These are phyloP conservation scores for Allantophomopsis lycopodina DNA, from an alignment of 2,329 filamentous ascomycete genomes.

Conservation along the genomic window DNA sequence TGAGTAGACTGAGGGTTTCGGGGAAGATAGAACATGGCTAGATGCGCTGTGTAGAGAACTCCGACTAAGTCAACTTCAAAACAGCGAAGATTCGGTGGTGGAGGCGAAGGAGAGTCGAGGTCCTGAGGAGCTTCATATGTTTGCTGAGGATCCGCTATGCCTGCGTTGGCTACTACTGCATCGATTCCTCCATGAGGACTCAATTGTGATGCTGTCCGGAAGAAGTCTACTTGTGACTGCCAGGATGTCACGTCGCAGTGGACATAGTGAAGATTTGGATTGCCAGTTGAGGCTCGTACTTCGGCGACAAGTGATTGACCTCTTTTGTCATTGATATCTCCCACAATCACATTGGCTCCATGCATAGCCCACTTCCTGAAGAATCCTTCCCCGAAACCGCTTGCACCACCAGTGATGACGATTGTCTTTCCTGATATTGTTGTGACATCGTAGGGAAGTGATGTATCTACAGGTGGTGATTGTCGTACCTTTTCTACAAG, in stretches of 20 bases:
- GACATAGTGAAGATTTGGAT: constrained; percentile 36
- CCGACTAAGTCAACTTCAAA: constrained; percentile 51
- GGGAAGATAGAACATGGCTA: constrained; percentile 45
- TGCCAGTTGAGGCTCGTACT: constrained; percentile 27
- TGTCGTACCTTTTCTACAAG: constrained; percentile 6
- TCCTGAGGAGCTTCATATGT: constrained; percentile 28
- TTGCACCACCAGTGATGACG: constrained; percentile 50
- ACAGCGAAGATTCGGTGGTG: constrained; percentile 34
- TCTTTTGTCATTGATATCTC: constrained; percentile 41
- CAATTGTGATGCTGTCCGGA: constrained; percentile 39
- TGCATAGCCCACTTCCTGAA: constrained; percentile 36
- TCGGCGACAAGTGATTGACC: constrained; percentile 40
- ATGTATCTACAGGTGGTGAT: constrained; percentile 28
- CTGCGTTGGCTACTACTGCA: constrained; percentile 53
- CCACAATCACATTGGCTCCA: constrained; percentile 47
- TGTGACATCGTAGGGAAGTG: constrained; percentile 26
- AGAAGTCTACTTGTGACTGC: constrained; percentile 48
- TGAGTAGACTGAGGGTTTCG: constrained; percentile 28
- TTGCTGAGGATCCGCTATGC: constrained; percentile 31
- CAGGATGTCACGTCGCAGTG: constrained; percentile 53
- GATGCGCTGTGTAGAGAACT: constrained; percentile 49
- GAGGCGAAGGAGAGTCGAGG: constrained; percentile 28
- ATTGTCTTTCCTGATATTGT: constrained; percentile 40
- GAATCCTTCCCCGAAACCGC: constrained; percentile 43
- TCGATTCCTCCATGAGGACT: constrained; percentile 43